phyloP scores from a whole-genome alignment of 345 rosid genomes.

The Brassica carinata region DNA sequence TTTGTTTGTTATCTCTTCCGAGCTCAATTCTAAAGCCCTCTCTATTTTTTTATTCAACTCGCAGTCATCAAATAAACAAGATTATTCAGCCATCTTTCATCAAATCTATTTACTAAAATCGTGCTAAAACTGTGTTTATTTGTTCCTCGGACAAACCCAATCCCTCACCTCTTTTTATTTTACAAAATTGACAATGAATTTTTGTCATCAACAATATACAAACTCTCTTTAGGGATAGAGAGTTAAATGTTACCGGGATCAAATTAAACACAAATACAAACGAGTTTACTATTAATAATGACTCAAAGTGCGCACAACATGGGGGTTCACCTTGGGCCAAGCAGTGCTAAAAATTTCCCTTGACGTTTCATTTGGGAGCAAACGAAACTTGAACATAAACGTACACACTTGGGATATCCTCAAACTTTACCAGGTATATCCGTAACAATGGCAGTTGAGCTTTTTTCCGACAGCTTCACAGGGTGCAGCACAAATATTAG shows the following conservation, averaged over 20 bases:
- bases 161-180: not conserved
- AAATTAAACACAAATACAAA: not conserved
- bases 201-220: not conserved
- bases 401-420: not conserved
- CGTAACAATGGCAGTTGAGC: not conserved
- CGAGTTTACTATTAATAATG: not conserved
- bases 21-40: not conserved
- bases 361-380: not conserved
- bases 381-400: slow-evolving; percentile 5
- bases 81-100: not conserved
- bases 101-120: not conserved
- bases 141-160: not conserved
- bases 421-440: slow-evolving; percentile 1
- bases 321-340: not conserved
- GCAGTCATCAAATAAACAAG: not conserved
- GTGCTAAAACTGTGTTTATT: not conserved
- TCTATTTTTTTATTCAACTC: not conserved
- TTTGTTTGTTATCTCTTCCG: not conserved
- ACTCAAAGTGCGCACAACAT: not conserved
- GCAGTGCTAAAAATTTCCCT: not conserved
- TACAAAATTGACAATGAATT: not conserved
- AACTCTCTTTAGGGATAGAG: not conserved
- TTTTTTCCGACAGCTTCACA: slow-evolving; percentile 5
- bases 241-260: not conserved
- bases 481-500: slow-evolving; percentile 1